A percentile compares a stretch with the other conserved stretches of the same genome.
These are phyloP conservation scores for Proliferodiscus dingleyae DNA, from an alignment of 2,329 filamentous ascomycete genomes.

Conservation along the genomic window DNA sequence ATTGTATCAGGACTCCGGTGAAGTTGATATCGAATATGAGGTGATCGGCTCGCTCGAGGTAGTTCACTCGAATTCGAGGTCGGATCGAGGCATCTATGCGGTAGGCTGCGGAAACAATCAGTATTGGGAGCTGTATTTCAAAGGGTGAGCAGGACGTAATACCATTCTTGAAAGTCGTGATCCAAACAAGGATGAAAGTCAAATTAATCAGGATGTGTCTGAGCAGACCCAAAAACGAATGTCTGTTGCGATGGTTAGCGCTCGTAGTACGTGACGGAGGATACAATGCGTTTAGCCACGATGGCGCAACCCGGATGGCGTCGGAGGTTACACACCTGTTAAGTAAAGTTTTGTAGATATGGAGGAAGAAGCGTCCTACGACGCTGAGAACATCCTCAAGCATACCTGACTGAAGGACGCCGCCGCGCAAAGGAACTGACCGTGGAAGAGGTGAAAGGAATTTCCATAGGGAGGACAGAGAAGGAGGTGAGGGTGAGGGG, in stretches of 20 bases:
- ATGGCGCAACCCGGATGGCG: too few relatives aligned
- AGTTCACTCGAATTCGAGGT: constrained; percentile 24
- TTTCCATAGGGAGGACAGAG: background rate
- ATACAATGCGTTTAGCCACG: too few relatives aligned
- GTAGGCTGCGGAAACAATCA: constrained; percentile 16
- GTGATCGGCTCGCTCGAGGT: constrained; percentile 22
- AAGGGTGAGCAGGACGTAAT: background rate
- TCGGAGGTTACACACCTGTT: constrained; percentile 19
- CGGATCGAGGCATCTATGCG: constrained; percentile 26
- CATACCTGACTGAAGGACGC: constrained; percentile 5
- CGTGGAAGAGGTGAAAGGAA: background rate
- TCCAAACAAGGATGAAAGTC: constrained; percentile 27
- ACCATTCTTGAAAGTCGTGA: constrained; percentile 30
- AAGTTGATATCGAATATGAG: constrained; percentile 22
- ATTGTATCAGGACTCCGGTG: constrained; percentile 21
- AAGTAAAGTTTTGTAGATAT: constrained; percentile 25
- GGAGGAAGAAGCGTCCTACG: constrained; percentile 21
- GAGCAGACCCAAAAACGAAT: constrained; percentile 26
- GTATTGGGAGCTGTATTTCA: background rate
- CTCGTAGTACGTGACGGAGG: too few relatives aligned
- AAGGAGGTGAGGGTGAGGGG: background rate
- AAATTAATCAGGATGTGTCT: constrained; percentile 27
- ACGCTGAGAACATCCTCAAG: constrained; percentile 13
- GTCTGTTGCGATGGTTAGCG: constrained; percentile 14
- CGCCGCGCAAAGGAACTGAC: background rate